Conservation (phyloP, 495 filamentous ascomycete species). For the Ascobolus immersus region DNA sequence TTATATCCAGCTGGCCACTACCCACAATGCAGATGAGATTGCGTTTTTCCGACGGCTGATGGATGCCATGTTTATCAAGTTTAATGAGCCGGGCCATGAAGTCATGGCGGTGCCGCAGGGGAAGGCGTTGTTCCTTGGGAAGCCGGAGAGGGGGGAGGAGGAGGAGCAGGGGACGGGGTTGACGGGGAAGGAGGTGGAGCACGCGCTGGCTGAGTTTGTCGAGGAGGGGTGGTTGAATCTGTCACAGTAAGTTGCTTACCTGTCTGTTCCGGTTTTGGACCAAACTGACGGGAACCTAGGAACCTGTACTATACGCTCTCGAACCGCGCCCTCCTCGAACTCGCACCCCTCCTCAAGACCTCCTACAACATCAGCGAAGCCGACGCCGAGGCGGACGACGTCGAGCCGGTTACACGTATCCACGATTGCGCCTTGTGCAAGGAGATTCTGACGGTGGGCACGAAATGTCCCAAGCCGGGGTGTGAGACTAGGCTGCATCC, state of each 20-base stretch:
- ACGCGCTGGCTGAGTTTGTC: slow-evolving; percentile 39
- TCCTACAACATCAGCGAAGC: slow-evolving; percentile 55
- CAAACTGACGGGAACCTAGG: slow-evolving; percentile 17
- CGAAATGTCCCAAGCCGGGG: slow-evolving; percentile 44
- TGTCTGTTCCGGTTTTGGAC: neutral
- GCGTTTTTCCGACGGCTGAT: slow-evolving; percentile 68
- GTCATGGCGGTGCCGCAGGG: slow-evolving; percentile 40
- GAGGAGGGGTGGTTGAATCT: slow-evolving; percentile 68
- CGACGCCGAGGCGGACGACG: slow-evolving; percentile 27
- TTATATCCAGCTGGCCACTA: slow-evolving; percentile 67
- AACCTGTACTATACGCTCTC: slow-evolving; percentile 50
- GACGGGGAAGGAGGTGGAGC: slow-evolving; percentile 51
- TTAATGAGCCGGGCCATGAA: slow-evolving; percentile 52
- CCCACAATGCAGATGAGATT: slow-evolving; percentile 58
- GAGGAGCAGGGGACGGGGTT: slow-evolving; percentile 34
- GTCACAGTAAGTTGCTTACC: neutral
- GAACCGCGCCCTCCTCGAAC: slow-evolving; percentile 57
- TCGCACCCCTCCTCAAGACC: slow-evolving; percentile 52
- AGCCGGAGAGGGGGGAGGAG: slow-evolving; percentile 19
- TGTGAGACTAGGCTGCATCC: slow-evolving; percentile 55
- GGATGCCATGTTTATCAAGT: slow-evolving; percentile 72
- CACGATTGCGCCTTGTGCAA: slow-evolving; percentile 26
- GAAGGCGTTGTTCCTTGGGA: slow-evolving; percentile 18
- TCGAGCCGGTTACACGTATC: slow-evolving; percentile 16
- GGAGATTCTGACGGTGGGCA: slow-evolving; percentile 71